Evolutionary conservation across 1,139 yeast species (phyloP).

Genomic region (Blastobotrys illinoisensis): DNA sequence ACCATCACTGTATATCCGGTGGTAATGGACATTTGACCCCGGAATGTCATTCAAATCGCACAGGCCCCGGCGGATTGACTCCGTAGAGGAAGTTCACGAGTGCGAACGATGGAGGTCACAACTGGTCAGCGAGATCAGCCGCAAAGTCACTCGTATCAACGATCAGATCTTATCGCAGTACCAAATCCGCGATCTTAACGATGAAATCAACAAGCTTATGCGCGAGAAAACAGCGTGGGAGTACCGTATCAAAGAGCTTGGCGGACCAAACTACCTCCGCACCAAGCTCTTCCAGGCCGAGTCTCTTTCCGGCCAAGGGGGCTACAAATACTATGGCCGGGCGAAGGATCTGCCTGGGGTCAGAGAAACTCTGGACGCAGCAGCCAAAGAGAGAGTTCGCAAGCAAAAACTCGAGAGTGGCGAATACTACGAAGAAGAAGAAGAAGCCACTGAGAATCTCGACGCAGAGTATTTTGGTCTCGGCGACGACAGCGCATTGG

Average conservation of each 20-base stretch:
- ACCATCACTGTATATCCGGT: neutral
- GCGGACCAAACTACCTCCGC: slow-evolving; percentile 59
- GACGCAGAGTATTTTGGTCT: slow-evolving; percentile 43
- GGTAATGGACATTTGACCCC: slow-evolving; percentile 66
- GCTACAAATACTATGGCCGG: slow-evolving; percentile 75
- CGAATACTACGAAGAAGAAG: slow-evolving; percentile 1
- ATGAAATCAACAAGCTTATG: slow-evolving; percentile 62
- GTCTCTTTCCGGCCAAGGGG: slow-evolving; percentile 36
- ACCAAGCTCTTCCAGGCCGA: slow-evolving; percentile 6
- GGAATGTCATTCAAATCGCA: slow-evolving; percentile 56
- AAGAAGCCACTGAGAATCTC: slow-evolving; percentile 3
- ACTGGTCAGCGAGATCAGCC: slow-evolving; percentile 58
- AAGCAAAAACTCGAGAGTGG: slow-evolving; percentile 17
- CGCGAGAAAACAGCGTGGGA: slow-evolving; percentile 77
- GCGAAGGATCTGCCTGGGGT: slow-evolving; percentile 81
- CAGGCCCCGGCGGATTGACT: slow-evolving; percentile 57
- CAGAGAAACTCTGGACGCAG: slow-evolving; percentile 42
- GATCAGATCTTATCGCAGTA: slow-evolving; percentile 53
- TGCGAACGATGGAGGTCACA: slow-evolving; percentile 77
- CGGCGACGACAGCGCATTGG: slow-evolving; percentile 33
- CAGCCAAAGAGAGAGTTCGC: slow-evolving; percentile 17
- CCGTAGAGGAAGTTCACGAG: slow-evolving; percentile 51
- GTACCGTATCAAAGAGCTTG: slow-evolving; percentile 57
- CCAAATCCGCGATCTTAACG: slow-evolving; percentile 70
- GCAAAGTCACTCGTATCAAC: slow-evolving; percentile 56